These are phyloP conservation scores for Trichopus zeylanicus DNA, from an alignment of 116 monocot genomes.

Conservation along the genomic window DNA sequence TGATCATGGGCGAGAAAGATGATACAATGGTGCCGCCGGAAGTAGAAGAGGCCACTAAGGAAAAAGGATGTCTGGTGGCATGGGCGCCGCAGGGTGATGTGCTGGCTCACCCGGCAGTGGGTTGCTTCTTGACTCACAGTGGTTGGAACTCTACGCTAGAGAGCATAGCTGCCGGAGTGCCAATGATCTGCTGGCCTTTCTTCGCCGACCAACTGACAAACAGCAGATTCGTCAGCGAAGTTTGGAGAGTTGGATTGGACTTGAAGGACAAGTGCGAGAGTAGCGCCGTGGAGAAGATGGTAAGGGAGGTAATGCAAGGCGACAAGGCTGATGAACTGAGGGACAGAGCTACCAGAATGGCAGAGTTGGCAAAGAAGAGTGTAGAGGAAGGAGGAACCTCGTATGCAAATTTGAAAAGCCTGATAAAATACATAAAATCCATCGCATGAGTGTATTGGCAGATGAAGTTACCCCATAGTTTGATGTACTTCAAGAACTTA, in stretches of 20 bases:
- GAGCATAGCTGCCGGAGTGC: slow-evolving; percentile 22
- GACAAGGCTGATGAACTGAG: slow-evolving; percentile 13
- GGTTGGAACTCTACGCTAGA: slow-evolving; percentile 44
- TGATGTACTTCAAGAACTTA: too few relatives aligned
- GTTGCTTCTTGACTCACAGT: slow-evolving; percentile 24
- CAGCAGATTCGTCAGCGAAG: slow-evolving; percentile 23
- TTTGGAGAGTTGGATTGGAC: slow-evolving; percentile 26
- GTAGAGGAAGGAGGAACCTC: slow-evolving; percentile 11
- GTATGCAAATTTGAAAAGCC: background rate
- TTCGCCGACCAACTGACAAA: slow-evolving; percentile 20
- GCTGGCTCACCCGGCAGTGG: slow-evolving; percentile 22
- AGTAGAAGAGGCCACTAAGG: background rate
- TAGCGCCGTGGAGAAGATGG: slow-evolving; percentile 11
- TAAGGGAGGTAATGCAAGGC: slow-evolving; percentile 18
- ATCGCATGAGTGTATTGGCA: too few relatives aligned
- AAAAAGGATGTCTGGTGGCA: slow-evolving; percentile 3
- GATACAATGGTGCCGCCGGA: background rate
- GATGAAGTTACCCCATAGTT: too few relatives aligned
- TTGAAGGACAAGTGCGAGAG: slow-evolving; percentile 25
- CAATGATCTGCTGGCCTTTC: slow-evolving; percentile 29
- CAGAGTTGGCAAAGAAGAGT: slow-evolving; percentile 3
- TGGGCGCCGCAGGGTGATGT: slow-evolving; percentile 31
- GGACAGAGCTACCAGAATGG: background rate
- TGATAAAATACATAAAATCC: slow-evolving; percentile 4
- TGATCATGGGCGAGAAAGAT: background rate